Conservation (phyloP, 139 green algal species). For the Zygnema cylindricum region DNA sequence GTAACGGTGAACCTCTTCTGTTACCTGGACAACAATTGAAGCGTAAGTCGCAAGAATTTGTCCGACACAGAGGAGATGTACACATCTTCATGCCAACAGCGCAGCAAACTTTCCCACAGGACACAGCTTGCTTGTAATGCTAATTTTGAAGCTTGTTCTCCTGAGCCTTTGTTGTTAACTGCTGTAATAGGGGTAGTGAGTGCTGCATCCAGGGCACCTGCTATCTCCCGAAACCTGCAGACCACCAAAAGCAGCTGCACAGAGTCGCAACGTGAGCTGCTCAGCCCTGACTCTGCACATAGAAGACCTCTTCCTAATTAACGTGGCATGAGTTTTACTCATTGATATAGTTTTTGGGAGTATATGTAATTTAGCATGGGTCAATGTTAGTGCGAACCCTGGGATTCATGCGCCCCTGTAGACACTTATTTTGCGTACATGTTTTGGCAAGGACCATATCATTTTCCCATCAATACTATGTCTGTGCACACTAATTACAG, state of each 20-base stretch:
- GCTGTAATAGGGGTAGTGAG: constrained; percentile 34
- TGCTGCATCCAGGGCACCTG: constrained; percentile 63
- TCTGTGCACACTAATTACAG: too few species aligned
- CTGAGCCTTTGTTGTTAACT: background rate
- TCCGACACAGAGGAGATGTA: constrained; percentile 81
- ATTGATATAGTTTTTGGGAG: too few species aligned
- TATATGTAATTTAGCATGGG: too few species aligned
- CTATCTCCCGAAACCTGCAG: constrained; percentile 69
- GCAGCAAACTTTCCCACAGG: constrained; percentile 63
- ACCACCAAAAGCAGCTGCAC: background rate
- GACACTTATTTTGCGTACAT: too few species aligned
- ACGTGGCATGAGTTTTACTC: too few species aligned
- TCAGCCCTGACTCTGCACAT: background rate
- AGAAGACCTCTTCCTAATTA: too few species aligned
- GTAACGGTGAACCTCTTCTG: background rate
- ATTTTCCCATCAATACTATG: too few species aligned
- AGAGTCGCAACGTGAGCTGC: background rate
- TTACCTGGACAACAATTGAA: constrained; percentile 79
- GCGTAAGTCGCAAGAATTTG: constrained; percentile 78
- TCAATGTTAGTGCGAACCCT: too few species aligned
- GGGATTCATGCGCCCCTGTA: too few species aligned
- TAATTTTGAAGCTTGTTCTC: background rate
- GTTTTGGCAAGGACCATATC: too few species aligned
- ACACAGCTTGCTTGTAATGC: constrained; percentile 57
- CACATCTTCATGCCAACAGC: constrained; percentile 66